These are phyloP conservation scores for Echria macrotheca DNA, from an alignment of 495 filamentous ascomycete species.

Conservation along the genomic window DNA sequence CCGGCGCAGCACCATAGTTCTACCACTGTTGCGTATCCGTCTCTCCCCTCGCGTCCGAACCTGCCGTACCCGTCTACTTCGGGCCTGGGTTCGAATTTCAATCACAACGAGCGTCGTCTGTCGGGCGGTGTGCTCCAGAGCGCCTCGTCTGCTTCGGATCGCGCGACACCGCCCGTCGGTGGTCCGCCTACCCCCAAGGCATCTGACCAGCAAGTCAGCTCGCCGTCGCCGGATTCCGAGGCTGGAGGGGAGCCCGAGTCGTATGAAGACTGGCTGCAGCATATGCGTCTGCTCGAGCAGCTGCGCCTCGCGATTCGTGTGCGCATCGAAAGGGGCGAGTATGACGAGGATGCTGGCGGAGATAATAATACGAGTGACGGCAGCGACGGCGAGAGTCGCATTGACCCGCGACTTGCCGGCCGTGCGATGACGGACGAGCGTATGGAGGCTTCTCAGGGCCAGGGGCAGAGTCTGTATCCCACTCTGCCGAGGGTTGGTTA, in stretches of 20 bases:
- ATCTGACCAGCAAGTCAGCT: too few relatives aligned
- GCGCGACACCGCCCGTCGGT: constrained; percentile 48
- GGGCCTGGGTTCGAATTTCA: constrained; percentile 75
- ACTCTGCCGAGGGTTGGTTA: constrained; percentile 12
- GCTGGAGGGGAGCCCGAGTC: constrained; percentile 39
- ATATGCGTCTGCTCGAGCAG: constrained; percentile 72
- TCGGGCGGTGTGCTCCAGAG: constrained; percentile 84
- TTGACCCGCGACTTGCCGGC: constrained; percentile 20
- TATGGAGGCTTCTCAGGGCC: too few relatives aligned
- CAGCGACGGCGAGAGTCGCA: constrained; percentile 20
- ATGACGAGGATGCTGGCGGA: constrained; percentile 46
- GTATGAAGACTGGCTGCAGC: constrained; percentile 78
- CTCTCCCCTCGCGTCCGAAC: constrained; percentile 47
- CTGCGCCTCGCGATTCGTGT: constrained; percentile 63
- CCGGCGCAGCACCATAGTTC: constrained; percentile 59
- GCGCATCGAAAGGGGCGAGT: constrained; percentile 59
- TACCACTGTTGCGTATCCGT: constrained; percentile 73
- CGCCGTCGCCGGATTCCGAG: constrained; percentile 40
- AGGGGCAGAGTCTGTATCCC: constrained; percentile 16
- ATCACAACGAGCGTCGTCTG: constrained; percentile 72
- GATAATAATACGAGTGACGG: too few relatives aligned
- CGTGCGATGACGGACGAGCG: too few relatives aligned
- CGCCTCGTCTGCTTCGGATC: constrained; percentile 52
- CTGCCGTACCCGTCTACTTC: constrained; percentile 68
- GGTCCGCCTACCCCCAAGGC: constrained; percentile 29